A percentile compares a stretch with the other conserved stretches of the same genome.
Conservation (phyloP, 2,329 filamentous ascomycete species). For the Fusarium kyushuense region DNA sequence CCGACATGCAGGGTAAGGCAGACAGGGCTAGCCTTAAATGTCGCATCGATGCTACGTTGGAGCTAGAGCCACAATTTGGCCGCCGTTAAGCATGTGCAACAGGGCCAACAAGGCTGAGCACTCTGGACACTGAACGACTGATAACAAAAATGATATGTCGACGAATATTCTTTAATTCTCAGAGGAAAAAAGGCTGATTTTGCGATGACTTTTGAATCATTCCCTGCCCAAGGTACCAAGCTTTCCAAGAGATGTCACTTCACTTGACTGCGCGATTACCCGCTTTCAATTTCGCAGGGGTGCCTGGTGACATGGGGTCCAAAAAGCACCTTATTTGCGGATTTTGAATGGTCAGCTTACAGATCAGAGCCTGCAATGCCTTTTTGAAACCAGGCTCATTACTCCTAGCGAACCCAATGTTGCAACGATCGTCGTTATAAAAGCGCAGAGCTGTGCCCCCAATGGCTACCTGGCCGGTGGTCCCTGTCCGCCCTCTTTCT, state of each 20-base stretch:
- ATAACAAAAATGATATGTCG: no score
- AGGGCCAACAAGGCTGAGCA: slow-evolving; percentile 10
- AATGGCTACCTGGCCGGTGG: not conserved
- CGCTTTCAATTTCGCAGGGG: slow-evolving; percentile 12
- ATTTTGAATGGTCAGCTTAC: slow-evolving; percentile 33
- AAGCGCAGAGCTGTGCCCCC: slow-evolving; percentile 10
- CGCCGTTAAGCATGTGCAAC: not conserved
- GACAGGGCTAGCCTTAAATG: slow-evolving; percentile 8
- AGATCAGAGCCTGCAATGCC: slow-evolving; percentile 18
- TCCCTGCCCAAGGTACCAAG: not conserved
- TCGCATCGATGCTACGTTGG: not conserved
- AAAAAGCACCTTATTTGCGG: slow-evolving; percentile 26
- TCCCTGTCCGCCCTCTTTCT: slow-evolving; percentile 1
- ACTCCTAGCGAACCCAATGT: not conserved
- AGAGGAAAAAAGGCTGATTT: not conserved
- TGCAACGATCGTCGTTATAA: slow-evolving; percentile 28
- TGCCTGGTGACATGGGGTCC: slow-evolving; percentile 6
- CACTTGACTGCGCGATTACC: slow-evolving; percentile 1
- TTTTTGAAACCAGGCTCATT: slow-evolving; percentile 21
- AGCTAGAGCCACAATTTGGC: not conserved
- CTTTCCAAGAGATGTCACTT: not conserved
- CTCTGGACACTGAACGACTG: rapidly evolving
- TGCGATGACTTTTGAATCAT: no score
- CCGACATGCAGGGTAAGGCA: not conserved
- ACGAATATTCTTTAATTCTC: not conserved